phyloP scores from a whole-genome alignment of 257 asterid genomes.

The Solanum peruvianum region DNA sequence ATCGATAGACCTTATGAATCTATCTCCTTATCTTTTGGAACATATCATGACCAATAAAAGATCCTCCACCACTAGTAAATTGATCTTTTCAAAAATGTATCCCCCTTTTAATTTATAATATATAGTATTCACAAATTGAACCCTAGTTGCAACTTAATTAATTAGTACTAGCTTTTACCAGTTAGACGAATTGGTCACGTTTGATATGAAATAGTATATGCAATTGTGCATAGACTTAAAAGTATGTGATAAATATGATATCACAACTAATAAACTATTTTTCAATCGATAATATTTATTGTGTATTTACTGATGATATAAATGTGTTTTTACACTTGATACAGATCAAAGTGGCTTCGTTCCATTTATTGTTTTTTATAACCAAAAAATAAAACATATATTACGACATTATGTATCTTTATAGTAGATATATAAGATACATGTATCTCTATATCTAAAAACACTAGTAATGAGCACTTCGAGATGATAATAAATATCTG shows the following conservation, averaged over 20 bases:
- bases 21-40: constrained; percentile 1
- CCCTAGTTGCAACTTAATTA: not conserved
- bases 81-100: not conserved
- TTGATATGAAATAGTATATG: not conserved
- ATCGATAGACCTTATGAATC: not conserved
- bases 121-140: not conserved
- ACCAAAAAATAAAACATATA: no score
- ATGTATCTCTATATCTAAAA: not conserved
- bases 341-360: not conserved
- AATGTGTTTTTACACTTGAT: not conserved
- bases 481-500: not conserved
- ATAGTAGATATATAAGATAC: not conserved
- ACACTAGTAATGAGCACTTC: not conserved
- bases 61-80: not conserved
- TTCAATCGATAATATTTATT: not conserved
- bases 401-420: not conserved
- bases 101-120: not conserved
- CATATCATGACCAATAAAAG: not conserved
- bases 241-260: not conserved
- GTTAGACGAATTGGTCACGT: not conserved
- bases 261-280: not conserved
- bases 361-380: not conserved
- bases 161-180: not conserved
- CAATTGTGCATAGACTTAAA: not conserved
- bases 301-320: not conserved